Evolutionary conservation across 2,329 filamentous ascomycete species (phyloP), one percentile per base, ranked within the genome.

Genomic region (Trichophyton equinum): DNA sequence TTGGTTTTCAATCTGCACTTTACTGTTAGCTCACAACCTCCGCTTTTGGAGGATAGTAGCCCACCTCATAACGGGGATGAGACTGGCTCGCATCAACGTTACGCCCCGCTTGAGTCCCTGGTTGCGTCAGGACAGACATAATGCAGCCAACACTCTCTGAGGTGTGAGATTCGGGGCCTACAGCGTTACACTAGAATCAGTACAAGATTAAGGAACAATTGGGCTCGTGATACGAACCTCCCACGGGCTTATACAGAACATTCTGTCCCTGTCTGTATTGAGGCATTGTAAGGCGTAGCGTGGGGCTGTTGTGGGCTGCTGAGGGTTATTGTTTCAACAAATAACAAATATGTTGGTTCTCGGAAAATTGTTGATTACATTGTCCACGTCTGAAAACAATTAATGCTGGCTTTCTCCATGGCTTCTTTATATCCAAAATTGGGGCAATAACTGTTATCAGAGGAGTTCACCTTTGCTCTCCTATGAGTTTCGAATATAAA

Each of bases 161-260:
- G 1, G 73, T 74, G 30, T 69, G 67, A 9, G 69, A 70, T 1
- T 69, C 66, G 38, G 67, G 69, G 15, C 71, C 72, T 74, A 60
- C 27, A 38, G 6, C 30, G n/a, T n/a, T 25, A 42, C 11, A 22
- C 15, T 18, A 25, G 46, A 4, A 22, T 30, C 46, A 25, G 3
- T 13, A 7, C 13, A 51, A n/a, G 46, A n/a, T 20, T 30, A 20
- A 44, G 40, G 36, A 55, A 27, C 44, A n/a, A 13, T 27, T 60
- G 4, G 33, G 33, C 56, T 33, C 13, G 9, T 38, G 15, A 27
- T 42, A 63, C 66, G 38, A 65, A 73, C 72, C 71, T 51, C 72
- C 72, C 44, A 74, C 68, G 11, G 72, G 72, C 64, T 73, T 73
- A 64, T 74, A 74, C 36, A 67, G 66, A 44, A 74, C 71, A 8